Conservation (phyloP, 495 filamentous ascomycete genomes). For the Clohesyomyces aquaticus region DNA sequence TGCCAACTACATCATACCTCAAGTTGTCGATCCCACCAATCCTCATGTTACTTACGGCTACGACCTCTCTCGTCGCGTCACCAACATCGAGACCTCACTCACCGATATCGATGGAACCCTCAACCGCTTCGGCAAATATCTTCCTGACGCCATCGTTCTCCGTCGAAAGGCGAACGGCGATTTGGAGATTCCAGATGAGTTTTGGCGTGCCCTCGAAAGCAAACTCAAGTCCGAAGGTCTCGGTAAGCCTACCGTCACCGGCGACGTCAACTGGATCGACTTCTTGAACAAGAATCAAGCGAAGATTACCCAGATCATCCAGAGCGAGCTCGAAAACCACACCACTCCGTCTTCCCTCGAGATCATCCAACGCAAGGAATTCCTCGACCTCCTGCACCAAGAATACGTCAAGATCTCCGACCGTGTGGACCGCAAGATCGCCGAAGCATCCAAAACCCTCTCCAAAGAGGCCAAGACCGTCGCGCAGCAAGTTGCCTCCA, state of each 20-base stretch:
- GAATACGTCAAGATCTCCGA: conserved; percentile 34
- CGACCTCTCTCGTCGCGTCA: background rate
- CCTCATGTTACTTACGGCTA: conserved; percentile 3
- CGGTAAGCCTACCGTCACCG: background rate
- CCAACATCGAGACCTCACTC: conserved; percentile 1
- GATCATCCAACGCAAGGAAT: conserved; percentile 38
- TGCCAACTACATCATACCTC: background rate
- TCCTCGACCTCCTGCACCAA: conserved; percentile 45
- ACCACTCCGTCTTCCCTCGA: conserved; percentile 28
- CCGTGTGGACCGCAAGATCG: conserved; percentile 11
- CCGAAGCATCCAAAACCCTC: background rate
- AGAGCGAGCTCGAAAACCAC: background rate
- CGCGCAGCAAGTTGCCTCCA: conserved; percentile 6
- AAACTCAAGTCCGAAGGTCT: conserved; percentile 42
- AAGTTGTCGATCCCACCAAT: background rate
- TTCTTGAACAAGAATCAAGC: conserved; percentile 35
- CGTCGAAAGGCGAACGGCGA: conserved; percentile 52
- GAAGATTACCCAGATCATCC: conserved; percentile 6
- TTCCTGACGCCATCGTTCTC: conserved; percentile 48
- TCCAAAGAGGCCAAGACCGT: conserved; percentile 6
- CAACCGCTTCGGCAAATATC: conserved; percentile 38
- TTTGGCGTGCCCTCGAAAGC: conserved; percentile 58
- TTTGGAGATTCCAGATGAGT: conserved; percentile 54
- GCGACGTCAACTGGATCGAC: conserved; percentile 15
- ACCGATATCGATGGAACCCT: conserved; percentile 31